Evolutionary conservation across 352 stramenopile genomes (phyloP).

Genomic region (Blastocystis sp.): DNA sequence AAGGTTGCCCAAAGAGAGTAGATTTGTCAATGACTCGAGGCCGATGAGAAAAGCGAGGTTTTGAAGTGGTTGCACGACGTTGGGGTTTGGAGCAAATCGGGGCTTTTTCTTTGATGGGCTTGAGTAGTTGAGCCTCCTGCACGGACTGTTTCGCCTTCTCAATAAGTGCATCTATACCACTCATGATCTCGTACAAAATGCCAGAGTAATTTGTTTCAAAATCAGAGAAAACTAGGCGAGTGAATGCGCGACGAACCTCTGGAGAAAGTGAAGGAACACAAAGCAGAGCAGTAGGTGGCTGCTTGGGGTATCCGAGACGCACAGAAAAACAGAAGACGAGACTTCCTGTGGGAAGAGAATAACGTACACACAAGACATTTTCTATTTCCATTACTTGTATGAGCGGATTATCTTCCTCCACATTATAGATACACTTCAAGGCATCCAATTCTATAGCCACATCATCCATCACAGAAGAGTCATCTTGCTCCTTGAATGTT

Average conservation of each 20-base stretch:
- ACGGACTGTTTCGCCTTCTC: background rate
- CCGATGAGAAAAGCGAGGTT: background rate
- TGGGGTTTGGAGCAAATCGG: background rate
- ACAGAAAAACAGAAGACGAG: background rate
- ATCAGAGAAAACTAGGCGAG: background rate
- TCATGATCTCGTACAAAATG: constrained; percentile 37
- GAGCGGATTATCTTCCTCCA: background rate
- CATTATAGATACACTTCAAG: background rate
- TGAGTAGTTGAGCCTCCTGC: background rate
- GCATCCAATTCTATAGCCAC: background rate
- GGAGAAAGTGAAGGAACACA: background rate
- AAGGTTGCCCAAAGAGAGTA: background rate
- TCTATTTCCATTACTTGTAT: background rate
- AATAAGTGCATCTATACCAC: background rate
- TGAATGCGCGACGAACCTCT: background rate
- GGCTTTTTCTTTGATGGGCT: background rate
- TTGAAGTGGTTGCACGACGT: background rate
- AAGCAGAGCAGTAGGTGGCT: background rate
- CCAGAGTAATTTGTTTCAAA: background rate
- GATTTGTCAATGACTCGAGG: background rate
- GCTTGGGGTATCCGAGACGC: background rate
- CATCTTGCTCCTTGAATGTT: background rate
- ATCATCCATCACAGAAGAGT: background rate
- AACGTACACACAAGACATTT: background rate
- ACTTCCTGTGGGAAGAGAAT: background rate